Conservation (phyloP, 176 grass and related monocot species). For the bread wheat (Triticum aestivum) region IWGSC_CS_RefSeq_v2.1 NC_057796.1:61177209-61177708, state of each 20-base stretch:
- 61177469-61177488: constrained; percentile 21
- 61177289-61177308: background rate
- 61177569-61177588: constrained; percentile 12
- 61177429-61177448: constrained; percentile 15
- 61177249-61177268: background rate
- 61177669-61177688: background rate
- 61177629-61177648: constrained; percentile 1
- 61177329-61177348: background rate
- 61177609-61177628: constrained; percentile 6
- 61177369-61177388: constrained; percentile 25
- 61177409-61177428: constrained; percentile 26
- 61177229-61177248: background rate
- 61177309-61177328: background rate
- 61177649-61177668: background rate
- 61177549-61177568: constrained; percentile 44
- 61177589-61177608: background rate
- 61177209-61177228: background rate
- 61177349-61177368: constrained; percentile 6
- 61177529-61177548: constrained; percentile 39
- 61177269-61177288: background rate
- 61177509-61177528: constrained; percentile 6
- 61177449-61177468: background rate
- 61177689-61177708: background rate
- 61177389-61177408: constrained; percentile 37
- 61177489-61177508: constrained; percentile 14